Conservation (phyloP, 768 basidiomycete species). For the Leccinum rimulosum region DNA sequence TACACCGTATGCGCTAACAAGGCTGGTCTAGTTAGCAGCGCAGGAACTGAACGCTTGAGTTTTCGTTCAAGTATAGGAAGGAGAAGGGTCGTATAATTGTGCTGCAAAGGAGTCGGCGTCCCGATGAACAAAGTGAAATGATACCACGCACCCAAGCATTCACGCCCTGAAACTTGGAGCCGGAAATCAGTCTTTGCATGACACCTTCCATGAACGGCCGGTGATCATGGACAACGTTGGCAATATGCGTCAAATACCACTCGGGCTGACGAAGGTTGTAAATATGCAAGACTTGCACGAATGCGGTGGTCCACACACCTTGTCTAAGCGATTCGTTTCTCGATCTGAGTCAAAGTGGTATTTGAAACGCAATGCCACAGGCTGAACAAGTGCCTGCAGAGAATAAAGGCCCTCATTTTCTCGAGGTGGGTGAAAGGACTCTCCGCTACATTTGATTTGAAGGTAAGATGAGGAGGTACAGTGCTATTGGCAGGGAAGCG, state of each 20-base stretch:
- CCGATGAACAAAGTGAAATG: not conserved
- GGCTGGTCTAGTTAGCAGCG: constrained; percentile 72
- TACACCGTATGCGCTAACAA: constrained; percentile 95
- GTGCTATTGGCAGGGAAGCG: constrained; percentile 29
- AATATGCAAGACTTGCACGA: not conserved
- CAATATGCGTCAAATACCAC: constrained; percentile 93
- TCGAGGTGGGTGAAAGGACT: constrained; percentile 38
- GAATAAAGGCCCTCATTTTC: constrained; percentile 67
- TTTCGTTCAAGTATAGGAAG: constrained; percentile 77
- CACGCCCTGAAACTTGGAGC: constrained; percentile 59
- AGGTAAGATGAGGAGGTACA: constrained; percentile 3
- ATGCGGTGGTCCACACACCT: constrained; percentile 46
- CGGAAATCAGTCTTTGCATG: constrained; percentile 66
- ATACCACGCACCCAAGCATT: constrained; percentile 67
- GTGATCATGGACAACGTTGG: constrained; percentile 86
- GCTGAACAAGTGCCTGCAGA: constrained; percentile 78
- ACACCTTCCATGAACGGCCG: constrained; percentile 72
- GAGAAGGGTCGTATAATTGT: constrained; percentile 79
- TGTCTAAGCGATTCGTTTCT: constrained; percentile 89
- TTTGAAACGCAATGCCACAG: constrained; percentile 84
- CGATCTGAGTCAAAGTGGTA: constrained; percentile 91
- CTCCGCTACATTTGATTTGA: constrained; percentile 41
- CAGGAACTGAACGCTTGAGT: constrained; percentile 68
- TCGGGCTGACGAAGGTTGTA: constrained; percentile 63
- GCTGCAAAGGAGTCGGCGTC: constrained; percentile 41